A percentile compares a stretch with the other conserved stretches of the same genome.
Evolutionary conservation across 495 filamentous ascomycete species (phyloP).

Genomic region (Aspergillus baeticus): DNA sequence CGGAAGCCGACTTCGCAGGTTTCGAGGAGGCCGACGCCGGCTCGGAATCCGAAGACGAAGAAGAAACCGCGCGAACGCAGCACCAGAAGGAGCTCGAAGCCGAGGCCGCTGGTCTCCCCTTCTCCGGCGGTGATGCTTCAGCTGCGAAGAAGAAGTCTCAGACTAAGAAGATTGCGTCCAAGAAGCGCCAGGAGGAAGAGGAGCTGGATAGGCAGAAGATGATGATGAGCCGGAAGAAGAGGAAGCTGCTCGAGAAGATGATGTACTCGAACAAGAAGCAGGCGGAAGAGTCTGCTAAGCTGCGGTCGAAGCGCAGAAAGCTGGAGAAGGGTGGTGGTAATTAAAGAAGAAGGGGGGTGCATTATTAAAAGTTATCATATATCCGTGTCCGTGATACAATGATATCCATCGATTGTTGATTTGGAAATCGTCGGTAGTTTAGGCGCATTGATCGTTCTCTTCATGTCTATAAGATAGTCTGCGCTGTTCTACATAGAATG

Average conservation of each 20-base stretch:
- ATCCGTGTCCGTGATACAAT: conserved; percentile 18
- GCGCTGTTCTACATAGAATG: conserved; percentile 4
- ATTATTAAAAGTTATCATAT: conserved; percentile 27
- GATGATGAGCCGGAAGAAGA: conserved; percentile 90
- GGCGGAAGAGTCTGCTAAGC: conserved; percentile 68
- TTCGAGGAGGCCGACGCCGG: conserved; percentile 42
- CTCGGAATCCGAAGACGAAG: conserved; percentile 52
- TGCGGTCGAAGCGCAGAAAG: conserved; percentile 85
- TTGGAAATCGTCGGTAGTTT: conserved; percentile 15
- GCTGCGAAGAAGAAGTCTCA: conserved; percentile 59
- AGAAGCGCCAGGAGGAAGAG: conserved; percentile 75
- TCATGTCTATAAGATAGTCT: conserved; percentile 7
- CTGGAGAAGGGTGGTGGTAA: conserved; percentile 63
- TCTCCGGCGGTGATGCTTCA: conserved; percentile 32
- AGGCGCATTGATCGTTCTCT: conserved; percentile 18
- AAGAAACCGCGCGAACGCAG: conserved; percentile 50
- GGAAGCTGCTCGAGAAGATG: conserved; percentile 91
- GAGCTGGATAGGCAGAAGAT: conserved; percentile 84
- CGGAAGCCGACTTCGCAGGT: conserved; percentile 36
- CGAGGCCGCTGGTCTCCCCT: conserved; percentile 64
- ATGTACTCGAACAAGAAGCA: conserved; percentile 82
- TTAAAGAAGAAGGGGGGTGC: conserved; percentile 18
- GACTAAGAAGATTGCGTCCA: conserved; percentile 63
- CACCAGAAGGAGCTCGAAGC: conserved; percentile 91
- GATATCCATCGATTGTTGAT: conserved; percentile 26